Base-by-base conservation (phyloP, 2,329 filamentous ascomycete genomes). In the Pseudogymnoascus sp. region DNA sequence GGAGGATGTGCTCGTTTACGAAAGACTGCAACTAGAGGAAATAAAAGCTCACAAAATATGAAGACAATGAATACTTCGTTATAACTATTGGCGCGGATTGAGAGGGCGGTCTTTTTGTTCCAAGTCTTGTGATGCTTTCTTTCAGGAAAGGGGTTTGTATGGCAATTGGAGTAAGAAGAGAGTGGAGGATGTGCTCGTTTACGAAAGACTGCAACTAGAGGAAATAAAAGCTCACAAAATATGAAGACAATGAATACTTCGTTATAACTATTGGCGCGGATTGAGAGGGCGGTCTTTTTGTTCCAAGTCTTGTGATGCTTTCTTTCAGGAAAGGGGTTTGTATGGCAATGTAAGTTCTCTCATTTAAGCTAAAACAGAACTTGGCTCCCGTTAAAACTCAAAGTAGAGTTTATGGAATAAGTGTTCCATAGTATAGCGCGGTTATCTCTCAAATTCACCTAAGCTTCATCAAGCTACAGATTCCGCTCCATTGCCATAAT, bases 21-120 rank as follows among this genome's bases (percentile, higher is more conserved):
- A 7, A 51, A 55, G 29, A 55, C 29, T 55, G 48, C 48, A 55
- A 55, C 48, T 33, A 55, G 48, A 55, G 48, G 48, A 55, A 55
- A 55, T 55, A 55, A 55, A 33, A 55, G 48, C 48, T 33, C 48
- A 33, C 13, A 17, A 55, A 55, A 55, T 55, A 55, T 55, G 48
- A 55, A 55, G 48, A 7, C 48, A 55, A 55, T 55, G 29, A 21
- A 33, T 55, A 21, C 29, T 55, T 33, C 48, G n/a, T 17, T 9
- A 55, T 21, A 31, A 17, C 48, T 9, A 33, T 33, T 9, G n/a
- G 48, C 33, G 48, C 5, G n/a, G 27, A 7, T 21, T 33, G 12
- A 9, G n/a, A 33, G 29, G 48, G 17, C n/a, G 29, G 33, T 33
- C 9, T 12, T 33, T 17, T 21, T 33, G 48, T 21, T 55, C 48